A percentile compares a stretch with the other conserved stretches of the same genome.
These are phyloP conservation scores for Cucumis sativus DNA, from an alignment of 306 rosid species.

Conservation along the genomic window Cucumber_9930_V3 NC_026657.2:27813001-27813500, in stretches of 20 bases:
- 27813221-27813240: neutral
- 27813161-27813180: conserved; percentile 51
- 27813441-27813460: neutral
- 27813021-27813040: conserved; percentile 55
- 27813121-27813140: conserved; percentile 36
- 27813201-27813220: conserved; percentile 18
- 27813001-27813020: conserved; percentile 86
- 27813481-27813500: neutral
- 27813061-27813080: conserved; percentile 79
- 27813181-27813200: conserved; percentile 69
- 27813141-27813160: conserved; percentile 68
- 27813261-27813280: neutral
- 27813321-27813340: neutral
- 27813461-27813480: no score
- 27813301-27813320: neutral
- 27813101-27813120: conserved; percentile 50
- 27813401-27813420: neutral
- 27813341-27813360: neutral
- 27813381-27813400: neutral
- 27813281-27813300: neutral
- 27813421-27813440: no score
- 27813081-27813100: conserved; percentile 82
- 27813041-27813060: conserved; percentile 67
- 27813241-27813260: neutral
- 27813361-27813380: neutral